These are phyloP conservation scores for Aspergillus clavatus DNA, from an alignment of 2,329 filamentous ascomycete species.

Conservation along the genomic window DNA sequence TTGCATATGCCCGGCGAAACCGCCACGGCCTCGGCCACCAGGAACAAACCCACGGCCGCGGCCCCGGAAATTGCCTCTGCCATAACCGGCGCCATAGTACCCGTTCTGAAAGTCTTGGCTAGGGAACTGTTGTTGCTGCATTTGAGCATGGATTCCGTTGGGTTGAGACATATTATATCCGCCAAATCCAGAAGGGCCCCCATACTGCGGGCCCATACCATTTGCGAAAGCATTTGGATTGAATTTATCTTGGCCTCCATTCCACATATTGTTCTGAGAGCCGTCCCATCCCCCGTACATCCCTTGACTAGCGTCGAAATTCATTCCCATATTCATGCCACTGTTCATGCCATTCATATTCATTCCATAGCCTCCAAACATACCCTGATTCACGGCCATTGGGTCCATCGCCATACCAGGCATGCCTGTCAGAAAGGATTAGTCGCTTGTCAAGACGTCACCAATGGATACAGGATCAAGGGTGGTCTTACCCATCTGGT, in stretches of 20 bases:
- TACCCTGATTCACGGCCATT: slow-evolving; percentile 46
- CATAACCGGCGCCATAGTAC: slow-evolving; percentile 68
- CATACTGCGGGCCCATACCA: slow-evolving; percentile 79
- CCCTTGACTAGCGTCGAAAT: slow-evolving; percentile 50
- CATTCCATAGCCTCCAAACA: slow-evolving; percentile 56
- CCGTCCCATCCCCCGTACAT: slow-evolving; percentile 76
- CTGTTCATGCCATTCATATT: slow-evolving; percentile 77
- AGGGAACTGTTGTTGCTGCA: slow-evolving; percentile 49
- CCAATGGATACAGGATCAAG: neutral
- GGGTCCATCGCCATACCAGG: slow-evolving; percentile 75
- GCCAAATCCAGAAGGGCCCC: slow-evolving; percentile 68
- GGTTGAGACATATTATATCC: slow-evolving; percentile 66
- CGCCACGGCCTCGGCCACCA: slow-evolving; percentile 38
- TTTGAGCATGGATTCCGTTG: slow-evolving; percentile 76
- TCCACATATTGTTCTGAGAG: slow-evolving; percentile 69
- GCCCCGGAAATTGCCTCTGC: slow-evolving; percentile 56
- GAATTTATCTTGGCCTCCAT: slow-evolving; percentile 84
- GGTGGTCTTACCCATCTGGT: slow-evolving; percentile 79
- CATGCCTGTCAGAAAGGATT: slow-evolving; percentile 55
- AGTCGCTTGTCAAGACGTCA: slow-evolving; percentile 9
- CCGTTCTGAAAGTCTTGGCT: slow-evolving; percentile 68
- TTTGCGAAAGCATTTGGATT: slow-evolving; percentile 71
- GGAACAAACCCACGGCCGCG: slow-evolving; percentile 58
- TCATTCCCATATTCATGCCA: slow-evolving; percentile 73
- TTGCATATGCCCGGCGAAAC: slow-evolving; percentile 36